These are phyloP conservation scores for Arthromyces matolae DNA, from an alignment of 768 basidiomycete genomes.

Conservation along the genomic window DNA sequence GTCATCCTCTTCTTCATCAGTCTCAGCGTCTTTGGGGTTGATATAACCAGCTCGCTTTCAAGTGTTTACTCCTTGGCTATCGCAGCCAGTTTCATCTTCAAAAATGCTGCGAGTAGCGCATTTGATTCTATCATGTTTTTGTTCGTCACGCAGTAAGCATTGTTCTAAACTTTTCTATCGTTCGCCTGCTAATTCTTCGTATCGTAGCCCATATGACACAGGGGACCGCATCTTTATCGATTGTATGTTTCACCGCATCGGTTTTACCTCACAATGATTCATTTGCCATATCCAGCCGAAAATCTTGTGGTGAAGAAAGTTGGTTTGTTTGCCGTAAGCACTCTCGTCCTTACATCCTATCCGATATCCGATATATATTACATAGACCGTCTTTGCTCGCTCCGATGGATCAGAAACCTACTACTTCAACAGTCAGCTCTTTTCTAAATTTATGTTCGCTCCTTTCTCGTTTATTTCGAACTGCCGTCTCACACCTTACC, in stretches of 20 bases:
- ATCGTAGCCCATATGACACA: conserved; percentile 69
- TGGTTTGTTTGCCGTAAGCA: conserved; percentile 66
- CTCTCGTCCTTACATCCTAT: background rate
- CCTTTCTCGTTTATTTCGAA: background rate
- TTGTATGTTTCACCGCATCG: conserved; percentile 27
- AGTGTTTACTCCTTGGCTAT: conserved; percentile 72
- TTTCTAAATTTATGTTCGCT: conserved; percentile 68
- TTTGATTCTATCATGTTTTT: conserved; percentile 83
- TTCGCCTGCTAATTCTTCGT: background rate
- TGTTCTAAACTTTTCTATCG: conserved; percentile 6
- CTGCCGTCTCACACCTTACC: background rate
- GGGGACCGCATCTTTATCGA: conserved; percentile 81
- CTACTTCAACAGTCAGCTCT: conserved; percentile 77
- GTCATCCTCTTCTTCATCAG: conserved; percentile 70
- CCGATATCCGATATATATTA: background rate
- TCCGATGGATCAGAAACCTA: conserved; percentile 76
- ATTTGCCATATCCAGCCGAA: conserved; percentile 40
- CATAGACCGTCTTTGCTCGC: conserved; percentile 65
- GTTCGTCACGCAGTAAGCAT: conserved; percentile 73
- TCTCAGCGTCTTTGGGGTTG: conserved; percentile 67
- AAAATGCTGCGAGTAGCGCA: conserved; percentile 62
- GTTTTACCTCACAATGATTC: background rate
- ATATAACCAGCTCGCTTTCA: conserved; percentile 60
- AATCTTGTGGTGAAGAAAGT: conserved; percentile 77
- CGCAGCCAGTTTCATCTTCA: conserved; percentile 80